phyloP scores from a whole-genome alignment of 2,329 filamentous ascomycete species.

The Leptodontidium sp. region DNA sequence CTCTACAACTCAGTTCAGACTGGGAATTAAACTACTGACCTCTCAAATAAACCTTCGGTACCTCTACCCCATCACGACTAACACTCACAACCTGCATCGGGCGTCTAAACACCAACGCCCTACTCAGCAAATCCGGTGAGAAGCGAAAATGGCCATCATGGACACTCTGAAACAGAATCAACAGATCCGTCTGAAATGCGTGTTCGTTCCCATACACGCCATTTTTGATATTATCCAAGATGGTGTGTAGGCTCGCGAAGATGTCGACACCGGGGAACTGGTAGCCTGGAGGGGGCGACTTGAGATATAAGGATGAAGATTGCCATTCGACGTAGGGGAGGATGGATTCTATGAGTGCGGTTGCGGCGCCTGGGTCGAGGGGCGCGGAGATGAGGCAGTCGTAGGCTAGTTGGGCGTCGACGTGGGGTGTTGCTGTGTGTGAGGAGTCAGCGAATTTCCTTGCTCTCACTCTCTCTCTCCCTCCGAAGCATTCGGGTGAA shows the following conservation, averaged over 20 bases:
- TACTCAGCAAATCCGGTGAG: conserved; percentile 58
- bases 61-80: conserved; percentile 62
- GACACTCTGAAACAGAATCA: conserved; percentile 58
- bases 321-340: conserved; percentile 43
- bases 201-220: conserved; percentile 52
- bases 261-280: conserved; percentile 50
- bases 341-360: conserved; percentile 36
- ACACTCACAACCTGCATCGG: conserved; percentile 64
- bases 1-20: neutral
- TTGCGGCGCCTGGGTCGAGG: conserved; percentile 35
- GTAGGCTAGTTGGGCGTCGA: conserved; percentile 42
- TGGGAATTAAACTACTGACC: conserved; percentile 41
- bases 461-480: neutral
- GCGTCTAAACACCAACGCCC: conserved; percentile 59
- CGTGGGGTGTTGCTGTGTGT: conserved; percentile 39
- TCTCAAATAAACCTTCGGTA: conserved; percentile 64
- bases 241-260: conserved; percentile 51
- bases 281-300: conserved; percentile 60
- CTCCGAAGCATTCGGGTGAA: neutral
- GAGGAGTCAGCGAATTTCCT: conserved; percentile 18
- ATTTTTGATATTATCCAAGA: conserved; percentile 31
- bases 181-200: conserved; percentile 63
- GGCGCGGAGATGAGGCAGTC: conserved; percentile 42
- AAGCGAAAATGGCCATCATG: conserved; percentile 72
- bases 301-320: conserved; percentile 48